Base-by-base conservation (phyloP, 1,284 basidiomycete species). In the Ustilago vetiveriae region DNA sequence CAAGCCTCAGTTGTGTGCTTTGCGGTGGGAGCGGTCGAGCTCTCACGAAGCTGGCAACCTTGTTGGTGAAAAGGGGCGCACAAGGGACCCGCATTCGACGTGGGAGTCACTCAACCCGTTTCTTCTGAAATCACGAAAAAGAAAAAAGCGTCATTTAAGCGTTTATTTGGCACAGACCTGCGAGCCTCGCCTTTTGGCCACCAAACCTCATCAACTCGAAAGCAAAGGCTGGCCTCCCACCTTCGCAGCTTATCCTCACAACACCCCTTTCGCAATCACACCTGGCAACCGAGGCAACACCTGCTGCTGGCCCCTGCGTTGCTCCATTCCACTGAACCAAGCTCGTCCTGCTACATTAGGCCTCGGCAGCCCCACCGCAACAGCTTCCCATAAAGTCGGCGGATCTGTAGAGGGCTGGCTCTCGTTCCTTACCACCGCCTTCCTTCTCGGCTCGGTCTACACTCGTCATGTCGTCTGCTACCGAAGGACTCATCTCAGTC, bases 401-500 rank as follows among this genome's bases (percentile, higher is more conserved):
- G 14, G 16, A n/a, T 27, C 23, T 21, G 0, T 24, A 6, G 11
- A 10, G 10, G 11, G 33, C n/a, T 6, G 10, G 6, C n/a, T 35
- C 16, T 11, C 16, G 2, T 35, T n/a, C n/a, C 4, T 6, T 16
- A 11, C 33, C n/a, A 10, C 7, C 33, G 6, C 16, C n/a, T 35
- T 2, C 33, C 7, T 16, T 35, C 33, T 14, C 33, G 33, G 27
- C n/a, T n/a, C n/a, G n/a, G n/a, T n/a, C 33, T 6, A 35, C n/a
- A 37, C 19, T 22, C 27, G 33, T 7, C 42, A 69, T 69, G 66
- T 49, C 66, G 40, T 13, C 45, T 4, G 58, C 59, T 27, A 43
- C 50, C 16, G 59, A 69, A 53, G 66, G 66, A 7, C 54, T 69
- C 45, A 59, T 69, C 38, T 63, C 66, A 5, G 66, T 52, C 29